A percentile compares a stretch with the other conserved stretches of the same genome.
These are phyloP conservation scores for Backusella psychrophila DNA, from an alignment of 192 early-diverging fungal species.

Conservation along the genomic window DNA sequence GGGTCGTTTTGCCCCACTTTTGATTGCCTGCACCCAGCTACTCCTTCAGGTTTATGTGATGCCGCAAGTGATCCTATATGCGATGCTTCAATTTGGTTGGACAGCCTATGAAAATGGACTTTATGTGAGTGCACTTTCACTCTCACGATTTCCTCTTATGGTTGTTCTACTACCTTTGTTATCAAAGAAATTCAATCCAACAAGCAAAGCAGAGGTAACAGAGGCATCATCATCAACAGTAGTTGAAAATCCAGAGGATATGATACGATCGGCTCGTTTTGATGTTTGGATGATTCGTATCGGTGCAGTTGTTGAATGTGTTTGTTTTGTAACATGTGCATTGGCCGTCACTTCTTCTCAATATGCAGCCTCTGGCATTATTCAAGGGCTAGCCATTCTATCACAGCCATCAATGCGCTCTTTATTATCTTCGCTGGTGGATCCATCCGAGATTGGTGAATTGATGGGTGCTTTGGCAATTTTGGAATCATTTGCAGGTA, in stretches of 20 bases:
- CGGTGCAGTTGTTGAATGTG: slow-evolving; percentile 33
- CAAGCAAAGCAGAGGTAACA: neutral
- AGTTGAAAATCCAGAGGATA: neutral
- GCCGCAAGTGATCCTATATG: slow-evolving; percentile 35
- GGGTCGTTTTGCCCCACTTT: neutral
- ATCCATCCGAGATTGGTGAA: slow-evolving; percentile 45
- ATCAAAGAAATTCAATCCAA: slow-evolving; percentile 19
- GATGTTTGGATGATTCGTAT: slow-evolving; percentile 50
- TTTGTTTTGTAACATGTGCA: slow-evolving; percentile 28
- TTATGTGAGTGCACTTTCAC: slow-evolving; percentile 22
- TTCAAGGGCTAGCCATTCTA: slow-evolving; percentile 36
- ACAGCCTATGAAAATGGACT: slow-evolving; percentile 42
- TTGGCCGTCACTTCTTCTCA: slow-evolving; percentile 19
- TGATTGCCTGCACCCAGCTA: slow-evolving; percentile 13
- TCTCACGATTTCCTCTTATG: slow-evolving; percentile 31
- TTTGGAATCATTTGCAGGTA: slow-evolving; percentile 45
- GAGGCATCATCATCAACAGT: neutral
- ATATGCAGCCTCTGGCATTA: slow-evolving; percentile 15
- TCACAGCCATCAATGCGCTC: slow-evolving; percentile 37
- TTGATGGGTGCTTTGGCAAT: slow-evolving; percentile 47
- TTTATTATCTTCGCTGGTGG: slow-evolving; percentile 41
- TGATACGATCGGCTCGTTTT: slow-evolving; percentile 20
- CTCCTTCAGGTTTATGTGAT: slow-evolving; percentile 12
- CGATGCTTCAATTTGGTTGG: slow-evolving; percentile 44
- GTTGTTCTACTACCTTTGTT: slow-evolving; percentile 35